These are phyloP conservation scores for Arthonia radiata DNA, from an alignment of 495 filamentous ascomycete species.

Conservation along the genomic window DNA sequence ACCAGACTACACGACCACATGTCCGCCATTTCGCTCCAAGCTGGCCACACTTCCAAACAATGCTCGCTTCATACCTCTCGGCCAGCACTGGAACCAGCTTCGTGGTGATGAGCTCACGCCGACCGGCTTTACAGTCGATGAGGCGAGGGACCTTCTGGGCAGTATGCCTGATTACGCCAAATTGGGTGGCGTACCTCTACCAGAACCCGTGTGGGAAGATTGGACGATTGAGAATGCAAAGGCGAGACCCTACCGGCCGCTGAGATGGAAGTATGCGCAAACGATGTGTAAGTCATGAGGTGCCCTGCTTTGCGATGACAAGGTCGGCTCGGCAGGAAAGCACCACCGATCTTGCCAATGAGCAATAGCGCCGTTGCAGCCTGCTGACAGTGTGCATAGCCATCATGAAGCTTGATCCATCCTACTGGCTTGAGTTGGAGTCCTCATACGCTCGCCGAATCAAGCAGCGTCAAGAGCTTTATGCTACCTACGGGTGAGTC, in stretches of 20 bases:
- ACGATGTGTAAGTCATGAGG: conserved; percentile 57
- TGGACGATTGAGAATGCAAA: conserved; percentile 28
- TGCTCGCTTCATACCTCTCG: too few species aligned
- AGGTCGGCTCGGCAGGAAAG: too few species aligned
- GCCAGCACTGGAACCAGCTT: too few species aligned
- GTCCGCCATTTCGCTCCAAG: too few species aligned
- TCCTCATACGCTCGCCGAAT: conserved; percentile 46
- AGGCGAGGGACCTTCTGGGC: conserved; percentile 49
- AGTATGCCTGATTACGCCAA: conserved; percentile 65
- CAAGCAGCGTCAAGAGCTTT: conserved; percentile 45
- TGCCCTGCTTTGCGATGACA: neutral
- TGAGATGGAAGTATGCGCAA: conserved; percentile 75
- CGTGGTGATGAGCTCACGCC: too few species aligned
- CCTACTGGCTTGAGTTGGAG: conserved; percentile 86
- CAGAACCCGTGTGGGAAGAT: conserved; percentile 30
- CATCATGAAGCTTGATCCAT: conserved; percentile 50
- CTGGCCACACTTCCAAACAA: too few species aligned
- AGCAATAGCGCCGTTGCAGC: neutral
- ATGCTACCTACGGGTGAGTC: conserved; percentile 35
- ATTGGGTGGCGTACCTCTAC: conserved; percentile 57
- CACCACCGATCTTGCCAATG: too few species aligned
- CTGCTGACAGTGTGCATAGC: conserved; percentile 24
- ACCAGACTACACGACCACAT: too few species aligned
- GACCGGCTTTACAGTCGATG: conserved; percentile 36
- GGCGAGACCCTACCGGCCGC: conserved; percentile 33